phyloP scores from a whole-genome alignment of 2,329 filamentous ascomycete genomes.

The Beauveria australis region DNA sequence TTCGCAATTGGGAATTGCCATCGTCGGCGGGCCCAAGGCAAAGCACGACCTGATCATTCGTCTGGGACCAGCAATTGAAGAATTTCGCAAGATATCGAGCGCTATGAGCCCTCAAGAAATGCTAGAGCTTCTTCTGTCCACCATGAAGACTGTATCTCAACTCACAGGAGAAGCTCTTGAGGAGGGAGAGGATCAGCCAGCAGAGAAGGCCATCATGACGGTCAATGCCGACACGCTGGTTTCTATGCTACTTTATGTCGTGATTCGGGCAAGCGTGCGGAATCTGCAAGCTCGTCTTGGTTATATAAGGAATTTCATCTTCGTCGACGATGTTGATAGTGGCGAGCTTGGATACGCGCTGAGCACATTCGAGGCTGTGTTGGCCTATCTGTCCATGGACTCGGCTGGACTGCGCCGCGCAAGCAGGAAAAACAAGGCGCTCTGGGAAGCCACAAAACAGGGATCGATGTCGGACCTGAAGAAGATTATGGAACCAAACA shows the following conservation, averaged over 20 bases:
- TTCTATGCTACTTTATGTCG: slow-evolving; percentile 80
- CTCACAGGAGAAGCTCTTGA: slow-evolving; percentile 39
- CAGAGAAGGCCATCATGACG: slow-evolving; percentile 50
- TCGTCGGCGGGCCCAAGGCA: slow-evolving; percentile 67
- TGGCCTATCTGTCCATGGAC: slow-evolving; percentile 78
- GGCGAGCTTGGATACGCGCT: slow-evolving; percentile 94
- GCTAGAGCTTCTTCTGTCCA: slow-evolving; percentile 71
- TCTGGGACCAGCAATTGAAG: slow-evolving; percentile 70
- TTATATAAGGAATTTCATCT: slow-evolving; percentile 98
- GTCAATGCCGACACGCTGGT: slow-evolving; percentile 86
- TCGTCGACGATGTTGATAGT: slow-evolving; percentile 93
- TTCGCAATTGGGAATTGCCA: slow-evolving; percentile 82
- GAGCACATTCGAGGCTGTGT: slow-evolving; percentile 89
- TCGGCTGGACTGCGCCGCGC: slow-evolving; percentile 75
- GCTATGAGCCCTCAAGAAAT: slow-evolving; percentile 82
- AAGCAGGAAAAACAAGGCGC: slow-evolving; percentile 72
- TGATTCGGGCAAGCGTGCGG: slow-evolving; percentile 82
- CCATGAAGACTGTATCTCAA: slow-evolving; percentile 74
- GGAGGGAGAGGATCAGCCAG: slow-evolving; percentile 25
- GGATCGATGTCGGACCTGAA: slow-evolving; percentile 69
- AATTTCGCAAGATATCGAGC: slow-evolving; percentile 76
- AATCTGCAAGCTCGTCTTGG: slow-evolving; percentile 79
- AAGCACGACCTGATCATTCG: slow-evolving; percentile 76
- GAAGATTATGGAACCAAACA: slow-evolving; percentile 68
- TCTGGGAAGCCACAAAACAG: slow-evolving; percentile 81